Base-by-base conservation (phyloP, 768 basidiomycete genomes). In the Serendipita sp. region DNA sequence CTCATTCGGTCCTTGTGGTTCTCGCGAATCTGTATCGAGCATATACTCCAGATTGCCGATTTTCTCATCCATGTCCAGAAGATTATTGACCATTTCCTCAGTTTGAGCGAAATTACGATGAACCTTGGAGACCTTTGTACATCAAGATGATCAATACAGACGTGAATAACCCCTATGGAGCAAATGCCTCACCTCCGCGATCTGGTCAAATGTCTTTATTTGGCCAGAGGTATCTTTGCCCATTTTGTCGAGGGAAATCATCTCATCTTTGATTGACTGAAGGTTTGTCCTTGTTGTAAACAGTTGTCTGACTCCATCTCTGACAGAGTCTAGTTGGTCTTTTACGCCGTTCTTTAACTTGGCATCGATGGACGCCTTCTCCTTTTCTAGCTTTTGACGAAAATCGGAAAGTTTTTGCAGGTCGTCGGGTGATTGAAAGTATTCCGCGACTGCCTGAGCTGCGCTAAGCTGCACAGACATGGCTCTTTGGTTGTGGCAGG, bases 81-180 rank as follows among this genome's bases (percentile, higher is more conserved):
- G 80, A 70, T 94, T 95, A 69, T 86, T 85, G 68, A 97, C 88
- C 85, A 96, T 94, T 68, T 95, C 92, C 72, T 94, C 90, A 0
- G 93, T 96, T 64, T 89, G 89, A 67, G 92, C 84, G 69, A 98
- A 94, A 72, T 95, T 93, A 5, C 94, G 82, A 73, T 98, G 95
- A 1, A 98, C 89, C 78, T 89, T 84, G 3, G 95, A 97, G 2
- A 96, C 93, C 93, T 97, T 65, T 41, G 41, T 41, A 13, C 13
- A 41, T 1, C 2, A 38, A n/a, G 63, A 47, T 28, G 58, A 51
- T 7, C 8, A 16, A 48, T 54, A 32, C 35, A 48, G 47, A 45
- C 37, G 37, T 28, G 28, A n/a, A 53, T 37, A 28, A 28, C 28
- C 47, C 48, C 28, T 48, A 5, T 13, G 13, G n/a, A 18, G 16